Conservation (phyloP, 2,329 filamentous ascomycete genomes). For the Blumeria hordei region DNA sequence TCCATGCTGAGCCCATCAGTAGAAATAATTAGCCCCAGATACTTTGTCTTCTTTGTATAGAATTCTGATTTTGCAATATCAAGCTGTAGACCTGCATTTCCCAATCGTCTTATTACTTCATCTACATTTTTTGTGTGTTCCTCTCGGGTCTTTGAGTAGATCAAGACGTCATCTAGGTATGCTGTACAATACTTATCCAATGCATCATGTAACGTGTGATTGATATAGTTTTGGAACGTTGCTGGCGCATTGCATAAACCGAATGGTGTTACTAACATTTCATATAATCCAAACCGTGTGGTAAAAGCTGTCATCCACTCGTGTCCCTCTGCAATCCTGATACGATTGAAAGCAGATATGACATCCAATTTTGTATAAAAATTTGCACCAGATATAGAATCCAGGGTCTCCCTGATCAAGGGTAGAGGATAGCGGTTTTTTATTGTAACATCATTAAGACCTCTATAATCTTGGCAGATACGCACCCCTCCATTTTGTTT, state of each 20-base stretch:
- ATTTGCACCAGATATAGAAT: background rate
- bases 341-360: slow-evolving; percentile 3
- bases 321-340: slow-evolving; percentile 4
- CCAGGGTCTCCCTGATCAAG: background rate
- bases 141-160: no score
- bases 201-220: background rate
- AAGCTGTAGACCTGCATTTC: background rate
- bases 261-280: slow-evolving; percentile 1
- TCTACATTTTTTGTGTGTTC: background rate
- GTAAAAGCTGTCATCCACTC: slow-evolving; percentile 7
- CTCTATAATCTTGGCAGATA: background rate
- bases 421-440: slow-evolving; percentile 1
- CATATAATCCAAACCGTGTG: background rate
- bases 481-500: background rate
- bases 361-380: slow-evolving; percentile 2
- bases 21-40: background rate
- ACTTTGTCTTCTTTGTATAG: background rate
- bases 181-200: background rate
- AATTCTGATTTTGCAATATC: background rate
- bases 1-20: background rate
- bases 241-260: background rate
- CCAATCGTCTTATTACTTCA: background rate
- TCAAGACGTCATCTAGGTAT: no score
- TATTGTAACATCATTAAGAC: background rate
- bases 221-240: background rate